Evolutionary conservation across 2,329 filamentous ascomycete genomes (phyloP).

Genomic region (Alternaria infectoria): DNA sequence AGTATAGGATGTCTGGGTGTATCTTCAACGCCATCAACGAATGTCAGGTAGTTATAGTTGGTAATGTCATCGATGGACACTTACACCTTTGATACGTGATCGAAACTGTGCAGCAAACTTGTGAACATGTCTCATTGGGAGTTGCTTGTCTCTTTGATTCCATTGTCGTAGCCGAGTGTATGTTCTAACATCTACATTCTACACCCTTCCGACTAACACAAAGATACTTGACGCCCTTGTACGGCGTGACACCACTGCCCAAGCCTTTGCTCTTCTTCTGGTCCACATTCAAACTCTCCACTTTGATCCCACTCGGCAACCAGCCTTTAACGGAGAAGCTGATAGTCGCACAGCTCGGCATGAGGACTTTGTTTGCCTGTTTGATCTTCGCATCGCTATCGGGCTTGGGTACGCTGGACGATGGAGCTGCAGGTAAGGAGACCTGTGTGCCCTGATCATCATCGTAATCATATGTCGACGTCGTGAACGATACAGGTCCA

Average conservation of each 20-base stretch:
- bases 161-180: neutral
- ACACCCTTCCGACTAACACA: constrained; percentile 69
- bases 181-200: constrained; percentile 46
- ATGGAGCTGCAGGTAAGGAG: neutral
- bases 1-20: neutral
- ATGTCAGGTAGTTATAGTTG: neutral
- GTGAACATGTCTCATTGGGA: neutral
- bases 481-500: constrained; percentile 24
- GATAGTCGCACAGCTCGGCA: constrained; percentile 55
- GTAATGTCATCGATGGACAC: neutral
- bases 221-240: constrained; percentile 97
- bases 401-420: constrained; percentile 24
- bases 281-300: constrained; percentile 67
- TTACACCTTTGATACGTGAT: neutral
- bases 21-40: neutral
- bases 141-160: neutral
- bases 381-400: constrained; percentile 60
- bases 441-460: constrained; percentile 33
- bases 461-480: constrained; percentile 40
- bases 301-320: constrained; percentile 68
- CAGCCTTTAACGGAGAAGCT: constrained; percentile 65
- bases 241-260: constrained; percentile 87
- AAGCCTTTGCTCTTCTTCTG: constrained; percentile 83
- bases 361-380: constrained; percentile 62
- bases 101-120: too few species aligned